Conservation (phyloP, 257 asterid species). For the Avicennia marina region DNA sequence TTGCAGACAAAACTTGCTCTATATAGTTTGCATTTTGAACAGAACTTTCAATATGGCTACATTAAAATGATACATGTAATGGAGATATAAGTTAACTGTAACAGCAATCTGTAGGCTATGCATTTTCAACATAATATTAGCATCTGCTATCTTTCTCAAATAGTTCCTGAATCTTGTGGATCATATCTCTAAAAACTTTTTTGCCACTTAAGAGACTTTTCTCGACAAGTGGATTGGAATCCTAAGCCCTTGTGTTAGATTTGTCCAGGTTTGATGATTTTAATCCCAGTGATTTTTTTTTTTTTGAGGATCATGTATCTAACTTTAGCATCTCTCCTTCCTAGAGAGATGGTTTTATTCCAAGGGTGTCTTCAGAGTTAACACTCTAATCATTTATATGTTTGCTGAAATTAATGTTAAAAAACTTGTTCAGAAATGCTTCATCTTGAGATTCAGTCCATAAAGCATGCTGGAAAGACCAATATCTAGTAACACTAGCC, state of each 20-base stretch:
- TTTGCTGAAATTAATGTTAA: too few relatives aligned
- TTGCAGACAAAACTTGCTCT: conserved; percentile 8
- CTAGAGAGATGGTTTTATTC: too few relatives aligned
- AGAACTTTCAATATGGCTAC: conserved; percentile 10
- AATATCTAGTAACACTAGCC: too few relatives aligned
- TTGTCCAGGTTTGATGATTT: conserved; percentile 2
- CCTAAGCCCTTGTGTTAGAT: conserved; percentile 9
- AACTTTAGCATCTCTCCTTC: too few relatives aligned
- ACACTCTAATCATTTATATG: neutral
- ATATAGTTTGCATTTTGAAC: conserved; percentile 5
- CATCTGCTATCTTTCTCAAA: neutral
- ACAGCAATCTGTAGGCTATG: neutral
- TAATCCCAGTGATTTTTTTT: conserved; percentile 1
- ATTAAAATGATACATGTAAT: neutral
- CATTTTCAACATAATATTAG: neutral
- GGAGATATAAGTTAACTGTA: neutral
- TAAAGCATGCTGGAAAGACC: too few relatives aligned
- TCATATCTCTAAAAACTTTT: conserved; percentile 2
- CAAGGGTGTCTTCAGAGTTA: too few relatives aligned
- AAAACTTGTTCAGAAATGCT: too few relatives aligned
- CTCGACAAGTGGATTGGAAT: conserved; percentile 7
- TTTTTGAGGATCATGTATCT: too few relatives aligned
- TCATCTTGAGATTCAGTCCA: too few relatives aligned
- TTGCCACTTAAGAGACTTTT: neutral
- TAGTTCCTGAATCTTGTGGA: neutral